Evolutionary conservation across 2,329 filamentous ascomycete genomes (phyloP).

Genomic region (Aspergillus udagawae): DNA sequence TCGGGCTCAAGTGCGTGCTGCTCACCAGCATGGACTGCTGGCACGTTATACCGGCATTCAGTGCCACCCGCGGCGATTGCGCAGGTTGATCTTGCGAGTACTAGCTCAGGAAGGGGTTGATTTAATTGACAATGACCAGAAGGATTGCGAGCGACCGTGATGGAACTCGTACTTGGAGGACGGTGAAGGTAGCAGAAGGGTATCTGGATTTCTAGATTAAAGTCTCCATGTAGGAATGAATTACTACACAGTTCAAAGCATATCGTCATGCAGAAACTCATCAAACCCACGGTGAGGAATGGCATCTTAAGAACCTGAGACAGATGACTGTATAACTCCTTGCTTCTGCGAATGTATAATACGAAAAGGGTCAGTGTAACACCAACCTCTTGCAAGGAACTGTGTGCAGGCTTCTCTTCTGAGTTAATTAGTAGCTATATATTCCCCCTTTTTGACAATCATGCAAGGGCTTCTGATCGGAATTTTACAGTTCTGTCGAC

Average conservation of each 20-base stretch:
- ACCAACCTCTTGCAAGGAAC: not conserved
- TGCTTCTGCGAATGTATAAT: not conserved
- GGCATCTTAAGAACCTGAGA: not conserved
- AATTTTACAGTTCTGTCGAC: not conserved
- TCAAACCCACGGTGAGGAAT: not conserved
- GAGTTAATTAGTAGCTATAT: not conserved
- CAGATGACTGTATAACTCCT: not conserved
- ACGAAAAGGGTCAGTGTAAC: not conserved
- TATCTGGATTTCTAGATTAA: not conserved
- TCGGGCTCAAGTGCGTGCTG: slow-evolving; percentile 13
- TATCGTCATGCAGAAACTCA: not conserved
- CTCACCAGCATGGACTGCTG: slow-evolving; percentile 13
- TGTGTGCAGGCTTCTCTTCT: not conserved
- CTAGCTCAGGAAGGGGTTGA: slow-evolving; percentile 17
- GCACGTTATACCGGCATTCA: slow-evolving; percentile 14
- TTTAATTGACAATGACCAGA: slow-evolving; percentile 17
- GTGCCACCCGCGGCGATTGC: slow-evolving; percentile 2
- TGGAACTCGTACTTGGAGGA: slow-evolving; percentile 3
- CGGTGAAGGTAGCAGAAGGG: not conserved
- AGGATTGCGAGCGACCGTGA: slow-evolving; percentile 2
- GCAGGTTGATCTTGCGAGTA: slow-evolving; percentile 10
- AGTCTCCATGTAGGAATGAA: not conserved
- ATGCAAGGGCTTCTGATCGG: not conserved
- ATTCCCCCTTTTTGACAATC: not conserved
- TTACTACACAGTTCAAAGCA: not conserved